A percentile compares a stretch with the other conserved stretches of the same genome.
Evolutionary conservation across 805 yeast genomes (phyloP).

Genomic region (Dipodascus albidus): DNA sequence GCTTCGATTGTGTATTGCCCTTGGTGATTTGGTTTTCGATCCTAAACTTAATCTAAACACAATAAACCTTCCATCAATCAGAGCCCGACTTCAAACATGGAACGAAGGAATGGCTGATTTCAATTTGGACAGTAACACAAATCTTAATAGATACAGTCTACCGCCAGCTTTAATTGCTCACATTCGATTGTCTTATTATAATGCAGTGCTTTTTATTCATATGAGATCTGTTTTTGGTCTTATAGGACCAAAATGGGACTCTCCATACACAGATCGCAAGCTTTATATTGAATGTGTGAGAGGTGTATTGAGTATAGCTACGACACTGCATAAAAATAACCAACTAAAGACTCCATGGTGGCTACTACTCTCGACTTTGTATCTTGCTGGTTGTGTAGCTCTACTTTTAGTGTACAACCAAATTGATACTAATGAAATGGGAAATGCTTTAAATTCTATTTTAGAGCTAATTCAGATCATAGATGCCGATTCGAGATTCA

Average conservation of each 20-base stretch:
- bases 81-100: constrained; percentile 11
- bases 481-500: constrained; percentile 16
- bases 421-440: constrained; percentile 12
- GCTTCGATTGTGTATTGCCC: constrained; percentile 8
- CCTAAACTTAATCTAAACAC: constrained; percentile 10
- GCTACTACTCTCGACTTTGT: constrained; percentile 29
- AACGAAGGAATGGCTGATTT: constrained; percentile 15
- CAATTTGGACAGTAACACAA: constrained; percentile 19
- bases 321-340: constrained; percentile 21
- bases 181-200: constrained; percentile 10
- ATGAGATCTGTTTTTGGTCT: constrained; percentile 8
- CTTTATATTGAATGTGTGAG: constrained; percentile 24
- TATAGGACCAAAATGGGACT: constrained; percentile 10
- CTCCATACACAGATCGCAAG: constrained; percentile 18
- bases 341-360: constrained; percentile 41
- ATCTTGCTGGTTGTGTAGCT: constrained; percentile 27
- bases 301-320: constrained; percentile 25
- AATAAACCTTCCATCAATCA: constrained; percentile 4
- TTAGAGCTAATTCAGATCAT: constrained; percentile 12
- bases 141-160: background rate
- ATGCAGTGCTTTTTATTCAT: constrained; percentile 3
- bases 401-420: constrained; percentile 36
- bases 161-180: constrained; percentile 6
- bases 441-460: constrained; percentile 10
- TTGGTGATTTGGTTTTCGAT: constrained; percentile 10